Percentiles rank a stretch among this genome's conserved stretches.
These are phyloP conservation scores for Symbiodinium pilosum DNA, from an alignment of 73 alveolate species.

Conservation along the genomic window DNA sequence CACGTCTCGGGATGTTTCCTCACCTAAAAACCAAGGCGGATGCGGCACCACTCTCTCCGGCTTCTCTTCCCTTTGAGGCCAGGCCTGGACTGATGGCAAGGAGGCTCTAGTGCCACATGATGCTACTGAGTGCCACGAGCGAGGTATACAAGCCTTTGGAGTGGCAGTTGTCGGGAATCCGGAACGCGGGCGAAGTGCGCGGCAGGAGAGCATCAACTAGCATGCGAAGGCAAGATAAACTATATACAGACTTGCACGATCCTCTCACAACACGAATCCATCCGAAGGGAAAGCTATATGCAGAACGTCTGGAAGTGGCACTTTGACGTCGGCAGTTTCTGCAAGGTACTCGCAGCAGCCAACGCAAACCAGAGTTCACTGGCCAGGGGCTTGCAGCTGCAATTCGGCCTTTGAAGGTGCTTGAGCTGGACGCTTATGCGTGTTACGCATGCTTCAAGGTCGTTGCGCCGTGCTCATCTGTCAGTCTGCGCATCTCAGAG, in stretches of 20 bases:
- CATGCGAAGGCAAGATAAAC: too few species aligned
- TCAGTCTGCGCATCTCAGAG: slow-evolving; percentile 35
- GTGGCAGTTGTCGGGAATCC: slow-evolving; percentile 43
- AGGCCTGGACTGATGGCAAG: background rate
- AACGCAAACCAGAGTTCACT: slow-evolving; percentile 7
- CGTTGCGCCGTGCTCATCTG: slow-evolving; percentile 88
- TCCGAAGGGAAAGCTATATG: too few species aligned
- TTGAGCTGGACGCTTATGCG: background rate
- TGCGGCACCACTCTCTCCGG: slow-evolving; percentile 39
- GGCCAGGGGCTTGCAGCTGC: background rate
- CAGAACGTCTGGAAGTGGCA: too few species aligned
- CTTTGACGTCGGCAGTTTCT: background rate
- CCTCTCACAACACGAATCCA: too few species aligned
- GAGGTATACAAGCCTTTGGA: slow-evolving; percentile 81
- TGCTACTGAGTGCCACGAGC: too few species aligned
- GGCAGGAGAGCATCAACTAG: background rate
- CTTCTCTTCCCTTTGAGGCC: slow-evolving; percentile 71
- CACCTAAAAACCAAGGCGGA: slow-evolving; percentile 37
- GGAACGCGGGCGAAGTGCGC: slow-evolving; percentile 10
- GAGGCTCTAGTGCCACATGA: too few species aligned
- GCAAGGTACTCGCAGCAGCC: slow-evolving; percentile 46
- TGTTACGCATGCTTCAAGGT: background rate
- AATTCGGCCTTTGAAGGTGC: background rate
- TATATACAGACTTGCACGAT: too few species aligned
- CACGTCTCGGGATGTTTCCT: background rate